A percentile compares a stretch with the other conserved stretches of the same genome.
Conservation (phyloP, 192 early-diverging fungal species). For the Coemansia erecta region DNA sequence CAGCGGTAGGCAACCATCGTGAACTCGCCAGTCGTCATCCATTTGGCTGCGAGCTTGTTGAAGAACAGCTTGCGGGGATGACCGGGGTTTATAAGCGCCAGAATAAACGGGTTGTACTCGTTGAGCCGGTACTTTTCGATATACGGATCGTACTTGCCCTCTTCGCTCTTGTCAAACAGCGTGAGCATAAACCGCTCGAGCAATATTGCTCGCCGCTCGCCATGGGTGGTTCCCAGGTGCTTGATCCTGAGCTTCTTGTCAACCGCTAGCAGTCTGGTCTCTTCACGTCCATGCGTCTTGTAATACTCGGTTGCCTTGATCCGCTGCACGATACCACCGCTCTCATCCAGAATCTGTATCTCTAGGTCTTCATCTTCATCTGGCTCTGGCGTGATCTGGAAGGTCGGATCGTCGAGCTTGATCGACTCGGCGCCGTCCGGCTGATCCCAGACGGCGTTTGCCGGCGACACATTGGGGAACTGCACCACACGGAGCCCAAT, state of each 20-base stretch:
- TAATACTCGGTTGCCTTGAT: conserved; percentile 38
- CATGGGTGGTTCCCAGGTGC: conserved; percentile 24
- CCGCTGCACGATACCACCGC: conserved; percentile 15
- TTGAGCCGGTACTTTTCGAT: conserved; percentile 45
- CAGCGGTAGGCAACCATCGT: conserved; percentile 49
- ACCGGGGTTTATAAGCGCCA: conserved; percentile 40
- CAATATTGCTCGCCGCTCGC: conserved; percentile 37
- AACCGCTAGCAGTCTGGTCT: conserved; percentile 13
- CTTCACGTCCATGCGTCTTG: conserved; percentile 43
- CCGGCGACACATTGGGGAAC: conserved; percentile 40
- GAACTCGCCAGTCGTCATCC: conserved; percentile 54
- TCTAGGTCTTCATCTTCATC: conserved; percentile 31
- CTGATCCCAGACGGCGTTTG: conserved; percentile 35
- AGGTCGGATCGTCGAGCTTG: conserved; percentile 36
- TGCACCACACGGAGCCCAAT: conserved; percentile 45
- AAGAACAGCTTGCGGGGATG: conserved; percentile 49
- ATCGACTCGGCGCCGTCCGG: conserved; percentile 34
- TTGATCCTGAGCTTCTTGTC: conserved; percentile 24
- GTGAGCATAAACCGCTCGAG: conserved; percentile 54
- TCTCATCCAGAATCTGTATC: conserved; percentile 24
- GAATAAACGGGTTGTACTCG: conserved; percentile 54
- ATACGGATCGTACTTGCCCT: conserved; percentile 43
- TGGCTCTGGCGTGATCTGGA: conserved; percentile 35
- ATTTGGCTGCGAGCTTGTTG: conserved; percentile 34
- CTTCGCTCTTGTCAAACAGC: conserved; percentile 40